phyloP scores from a whole-genome alignment of 2,329 filamentous ascomycete species.

The Cercospora brassicicola region DNA sequence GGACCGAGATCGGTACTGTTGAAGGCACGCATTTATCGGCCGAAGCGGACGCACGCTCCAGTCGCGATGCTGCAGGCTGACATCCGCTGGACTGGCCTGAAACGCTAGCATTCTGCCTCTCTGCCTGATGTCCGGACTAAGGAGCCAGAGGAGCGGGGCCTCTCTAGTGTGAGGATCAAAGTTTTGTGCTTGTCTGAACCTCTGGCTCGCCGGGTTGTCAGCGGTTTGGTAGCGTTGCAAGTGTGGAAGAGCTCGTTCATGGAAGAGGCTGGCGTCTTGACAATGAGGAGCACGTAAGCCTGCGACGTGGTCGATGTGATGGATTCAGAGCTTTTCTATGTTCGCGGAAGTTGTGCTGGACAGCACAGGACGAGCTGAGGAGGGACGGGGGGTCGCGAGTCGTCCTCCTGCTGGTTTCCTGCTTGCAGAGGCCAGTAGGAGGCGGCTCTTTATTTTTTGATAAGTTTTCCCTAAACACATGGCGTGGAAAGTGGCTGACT shows the following conservation, averaged over 20 bases:
- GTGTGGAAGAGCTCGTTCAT: not conserved
- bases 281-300: not conserved
- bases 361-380: constrained; percentile 1
- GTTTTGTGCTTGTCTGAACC: constrained; percentile 78
- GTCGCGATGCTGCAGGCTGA: not conserved
- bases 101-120: not conserved
- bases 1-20: not conserved
- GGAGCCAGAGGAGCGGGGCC: constrained; percentile 60
- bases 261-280: not conserved
- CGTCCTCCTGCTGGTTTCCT: constrained; percentile 9
- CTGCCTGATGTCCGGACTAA: constrained; percentile 15
- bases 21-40: constrained; percentile 5
- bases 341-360: constrained; percentile 1
- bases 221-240: constrained; percentile 3
- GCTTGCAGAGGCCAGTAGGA: constrained; percentile 14
- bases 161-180: constrained; percentile 94
- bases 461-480: constrained; percentile 4
- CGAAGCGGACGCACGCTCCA: not conserved
- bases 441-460: constrained; percentile 18
- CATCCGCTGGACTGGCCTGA: not conserved
- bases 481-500: constrained; percentile 11
- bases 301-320: not conserved
- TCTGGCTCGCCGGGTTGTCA: constrained; percentile 30
- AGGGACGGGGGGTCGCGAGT: constrained; percentile 14
- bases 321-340: not conserved